Evolutionary conservation across 1,284 basidiomycete species (phyloP).

Genomic region (Kwoniella shivajii): DNA sequence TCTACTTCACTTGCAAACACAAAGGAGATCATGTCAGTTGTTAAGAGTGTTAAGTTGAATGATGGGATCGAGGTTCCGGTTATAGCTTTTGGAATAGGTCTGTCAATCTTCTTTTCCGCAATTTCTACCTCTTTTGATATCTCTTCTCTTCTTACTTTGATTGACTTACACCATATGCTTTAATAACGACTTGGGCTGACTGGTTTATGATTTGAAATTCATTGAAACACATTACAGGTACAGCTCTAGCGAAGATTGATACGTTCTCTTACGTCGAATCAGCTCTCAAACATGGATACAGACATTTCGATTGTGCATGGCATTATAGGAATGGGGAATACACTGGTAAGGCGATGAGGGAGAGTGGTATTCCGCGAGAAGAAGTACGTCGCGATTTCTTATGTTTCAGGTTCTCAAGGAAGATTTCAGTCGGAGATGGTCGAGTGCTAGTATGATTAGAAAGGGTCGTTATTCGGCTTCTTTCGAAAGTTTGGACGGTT

Average conservation of each 20-base stretch:
- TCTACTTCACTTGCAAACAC: no score
- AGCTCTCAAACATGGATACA: constrained; percentile 16
- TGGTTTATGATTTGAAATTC: not conserved
- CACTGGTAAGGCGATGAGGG: constrained; percentile 15
- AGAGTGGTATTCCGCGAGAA: constrained; percentile 8
- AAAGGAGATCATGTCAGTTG: not conserved
- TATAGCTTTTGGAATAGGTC: constrained; percentile 25
- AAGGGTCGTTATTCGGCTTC: no score
- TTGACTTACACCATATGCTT: no score
- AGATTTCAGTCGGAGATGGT: no score
- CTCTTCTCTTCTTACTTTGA: no score
- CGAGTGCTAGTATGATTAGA: no score
- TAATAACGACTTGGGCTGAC: not conserved
- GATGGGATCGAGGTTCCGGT: constrained; percentile 18
- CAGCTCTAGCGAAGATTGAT: constrained; percentile 18
- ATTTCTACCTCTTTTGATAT: no score
- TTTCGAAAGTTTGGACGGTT: no score
- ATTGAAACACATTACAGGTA: no score
- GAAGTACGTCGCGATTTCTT: no score
- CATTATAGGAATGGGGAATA: constrained; percentile 24
- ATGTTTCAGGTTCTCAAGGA: no score
- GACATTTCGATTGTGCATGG: constrained; percentile 29
- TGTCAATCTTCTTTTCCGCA: not conserved
- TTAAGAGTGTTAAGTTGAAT: constrained; percentile 16
- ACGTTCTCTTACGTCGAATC: constrained; percentile 6